These are phyloP conservation scores for Alternaria ventricosa DNA, from an alignment of 2,329 filamentous ascomycete genomes.

Conservation along the genomic window DNA sequence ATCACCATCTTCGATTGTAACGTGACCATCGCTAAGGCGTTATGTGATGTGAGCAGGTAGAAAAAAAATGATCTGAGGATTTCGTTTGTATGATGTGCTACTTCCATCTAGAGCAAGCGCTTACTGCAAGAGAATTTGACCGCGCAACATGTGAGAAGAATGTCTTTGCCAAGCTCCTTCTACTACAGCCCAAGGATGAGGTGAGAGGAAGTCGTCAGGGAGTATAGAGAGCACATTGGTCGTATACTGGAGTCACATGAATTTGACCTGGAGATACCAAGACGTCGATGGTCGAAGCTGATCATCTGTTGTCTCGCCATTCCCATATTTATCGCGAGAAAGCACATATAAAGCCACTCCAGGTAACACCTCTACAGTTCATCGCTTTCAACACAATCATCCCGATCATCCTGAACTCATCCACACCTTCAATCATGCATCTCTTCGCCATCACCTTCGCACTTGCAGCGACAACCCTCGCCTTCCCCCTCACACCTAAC, in stretches of 20 bases:
- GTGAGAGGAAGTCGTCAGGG: neutral
- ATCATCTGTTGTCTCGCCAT: neutral
- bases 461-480: neutral
- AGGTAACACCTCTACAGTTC: neutral
- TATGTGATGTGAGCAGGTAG: neutral
- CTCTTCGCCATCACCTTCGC: neutral
- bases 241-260: neutral
- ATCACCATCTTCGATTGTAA: neutral
- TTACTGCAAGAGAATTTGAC: neutral
- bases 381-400: neutral
- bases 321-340: neutral
- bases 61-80: neutral
- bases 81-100: neutral
- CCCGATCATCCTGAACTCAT: neutral
- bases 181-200: neutral
- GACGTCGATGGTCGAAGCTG: neutral
- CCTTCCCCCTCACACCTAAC: neutral
- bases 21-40: neutral
- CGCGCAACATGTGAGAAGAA: neutral
- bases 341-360: neutral
- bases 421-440: neutral
- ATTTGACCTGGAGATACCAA: neutral
- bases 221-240: neutral
- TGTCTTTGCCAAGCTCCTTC: neutral
- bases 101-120: neutral